Percentiles rank a stretch among this genome's conserved stretches.
Conservation (phyloP, 1,139 yeast genomes). For the Maudiozyma humilis region DNA sequence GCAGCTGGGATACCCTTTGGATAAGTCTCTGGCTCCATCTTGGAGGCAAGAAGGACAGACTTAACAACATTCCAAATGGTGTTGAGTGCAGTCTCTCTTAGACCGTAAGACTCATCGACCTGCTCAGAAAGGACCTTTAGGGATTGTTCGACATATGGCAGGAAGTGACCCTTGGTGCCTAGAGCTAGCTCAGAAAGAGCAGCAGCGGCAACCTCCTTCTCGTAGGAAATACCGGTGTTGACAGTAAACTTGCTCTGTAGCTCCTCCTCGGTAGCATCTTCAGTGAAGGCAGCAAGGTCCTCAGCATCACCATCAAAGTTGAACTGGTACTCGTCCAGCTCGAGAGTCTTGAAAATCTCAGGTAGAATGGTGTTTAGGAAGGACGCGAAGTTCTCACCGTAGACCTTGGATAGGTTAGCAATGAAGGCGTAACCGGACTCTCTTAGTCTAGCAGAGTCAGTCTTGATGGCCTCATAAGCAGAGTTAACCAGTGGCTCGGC, state of each 20-base stretch:
- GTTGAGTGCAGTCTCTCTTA: slow-evolving; percentile 79
- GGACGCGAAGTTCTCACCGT: slow-evolving; percentile 81
- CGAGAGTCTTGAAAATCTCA: slow-evolving; percentile 71
- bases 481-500: slow-evolving; percentile 88
- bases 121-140: slow-evolving; percentile 60
- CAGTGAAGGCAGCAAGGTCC: slow-evolving; percentile 31
- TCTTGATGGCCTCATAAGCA: slow-evolving; percentile 69
- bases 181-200: slow-evolving; percentile 83
- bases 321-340: slow-evolving; percentile 68
- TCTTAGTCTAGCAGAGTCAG: slow-evolving; percentile 77
- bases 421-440: slow-evolving; percentile 95
- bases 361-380: slow-evolving; percentile 79
- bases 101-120: slow-evolving; percentile 79
- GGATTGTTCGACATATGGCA: slow-evolving; percentile 68
- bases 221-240: slow-evolving; percentile 91
- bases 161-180: slow-evolving; percentile 76
- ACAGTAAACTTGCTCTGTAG: slow-evolving; percentile 67
- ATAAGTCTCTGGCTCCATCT: slow-evolving; percentile 45
- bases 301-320: slow-evolving; percentile 37
- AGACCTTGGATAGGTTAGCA: slow-evolving; percentile 89
- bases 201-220: slow-evolving; percentile 94
- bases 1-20: slow-evolving; percentile 68
- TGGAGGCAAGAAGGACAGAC: slow-evolving; percentile 55
- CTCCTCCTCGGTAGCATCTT: slow-evolving; percentile 40
- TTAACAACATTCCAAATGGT: slow-evolving; percentile 77